Conservation (phyloP, 2,329 filamentous ascomycete species). For the Biscogniauxia marginata region DNA sequence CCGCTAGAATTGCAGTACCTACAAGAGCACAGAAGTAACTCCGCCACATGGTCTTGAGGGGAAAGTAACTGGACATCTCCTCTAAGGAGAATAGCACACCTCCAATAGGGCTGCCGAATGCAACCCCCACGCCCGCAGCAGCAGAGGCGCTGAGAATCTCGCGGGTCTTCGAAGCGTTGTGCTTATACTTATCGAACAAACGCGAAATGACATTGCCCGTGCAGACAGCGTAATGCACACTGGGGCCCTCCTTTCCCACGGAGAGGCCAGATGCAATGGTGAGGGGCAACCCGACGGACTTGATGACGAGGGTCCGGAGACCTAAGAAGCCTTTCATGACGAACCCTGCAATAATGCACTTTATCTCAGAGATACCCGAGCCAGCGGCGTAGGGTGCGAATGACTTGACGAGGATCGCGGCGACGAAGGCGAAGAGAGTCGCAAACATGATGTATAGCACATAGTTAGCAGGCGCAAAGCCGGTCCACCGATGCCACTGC, state of each 20-base stretch:
- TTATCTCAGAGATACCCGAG: conserved; percentile 97
- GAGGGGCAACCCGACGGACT: conserved; percentile 85
- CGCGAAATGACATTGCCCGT: conserved; percentile 95
- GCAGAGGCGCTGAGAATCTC: conserved; percentile 95
- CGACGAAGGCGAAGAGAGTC: conserved; percentile 75
- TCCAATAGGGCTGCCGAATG: conserved; percentile 95
- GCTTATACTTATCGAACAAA: conserved; percentile 87
- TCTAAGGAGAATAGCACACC: conserved; percentile 95
- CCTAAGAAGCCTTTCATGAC: conserved; percentile 99
- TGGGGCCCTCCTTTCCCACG: conserved; percentile 95
- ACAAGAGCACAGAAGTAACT: conserved; percentile 98
- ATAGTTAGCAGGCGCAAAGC: conserved; percentile 77
- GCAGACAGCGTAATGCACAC: conserved; percentile 98
- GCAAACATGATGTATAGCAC: conserved; percentile 84
- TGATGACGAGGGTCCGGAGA: conserved; percentile 88
- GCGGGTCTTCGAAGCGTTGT: conserved; percentile 88
- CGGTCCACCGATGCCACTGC: conserved; percentile 88
- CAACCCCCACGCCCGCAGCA: conserved; percentile 91
- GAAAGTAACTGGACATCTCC: conserved; percentile 96
- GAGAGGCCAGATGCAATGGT: conserved; percentile 92
- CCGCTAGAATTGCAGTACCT: conserved; percentile 85
- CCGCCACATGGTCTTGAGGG: conserved; percentile 94
- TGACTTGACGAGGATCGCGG: conserved; percentile 80
- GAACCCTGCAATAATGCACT: conserved; percentile 97
- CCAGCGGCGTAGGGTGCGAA: conserved; percentile 96